Evolutionary conservation across 2,329 filamentous ascomycete genomes (phyloP), one percentile per base, ranked within the genome.

Genomic region (Trichoderma sp.): DNA sequence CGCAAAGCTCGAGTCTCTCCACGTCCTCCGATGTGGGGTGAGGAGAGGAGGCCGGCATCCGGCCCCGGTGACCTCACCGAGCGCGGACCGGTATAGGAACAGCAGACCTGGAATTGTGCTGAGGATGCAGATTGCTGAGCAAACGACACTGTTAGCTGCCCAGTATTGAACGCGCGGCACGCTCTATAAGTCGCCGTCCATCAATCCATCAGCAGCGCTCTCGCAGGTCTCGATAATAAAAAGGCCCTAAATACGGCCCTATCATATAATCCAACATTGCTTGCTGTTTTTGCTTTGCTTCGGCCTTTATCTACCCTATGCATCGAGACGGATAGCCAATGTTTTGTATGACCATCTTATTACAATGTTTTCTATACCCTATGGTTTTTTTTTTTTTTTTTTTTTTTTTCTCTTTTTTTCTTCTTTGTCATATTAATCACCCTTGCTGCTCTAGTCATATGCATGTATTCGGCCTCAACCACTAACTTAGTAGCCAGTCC

Each of bases 21-120:
- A 49, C 37, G 21, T 34, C 56, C 49, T 68, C 55, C 55, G 61
- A 55, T 67, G 68, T 60, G 64, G 61, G 64, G 64, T 55, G 34
- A 6, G 14, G 51, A 49, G 24, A n/a, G 26, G 66, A 30, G 54
- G 26, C 68, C 68, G 68, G 68, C 64, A 49, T 30, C 68, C 54
- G 68, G 63, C 34, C 46, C 68, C 68, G 68, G 68, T 32, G 63
- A 67, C 43, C n/a, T 37, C 66, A 49, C 68, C 68, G 68, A 58
- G 68, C 46, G 56, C 46, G 56, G 49, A 67, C 63, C 68, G 68
- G 66, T 67, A 43, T 63, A 46, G 30, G 51, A 58, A 56, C n/a
- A n/a, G n/a, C n/a, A n/a, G n/a, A n/a, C n/a, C n/a, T n/a, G n/a
- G n/a, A n/a, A 21, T 2, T 24, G 11, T 7, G 21, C n/a, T 46